Conservation (phyloP, 2,329 filamentous ascomycete species). For the Hansfordia pulvinata region DNA sequence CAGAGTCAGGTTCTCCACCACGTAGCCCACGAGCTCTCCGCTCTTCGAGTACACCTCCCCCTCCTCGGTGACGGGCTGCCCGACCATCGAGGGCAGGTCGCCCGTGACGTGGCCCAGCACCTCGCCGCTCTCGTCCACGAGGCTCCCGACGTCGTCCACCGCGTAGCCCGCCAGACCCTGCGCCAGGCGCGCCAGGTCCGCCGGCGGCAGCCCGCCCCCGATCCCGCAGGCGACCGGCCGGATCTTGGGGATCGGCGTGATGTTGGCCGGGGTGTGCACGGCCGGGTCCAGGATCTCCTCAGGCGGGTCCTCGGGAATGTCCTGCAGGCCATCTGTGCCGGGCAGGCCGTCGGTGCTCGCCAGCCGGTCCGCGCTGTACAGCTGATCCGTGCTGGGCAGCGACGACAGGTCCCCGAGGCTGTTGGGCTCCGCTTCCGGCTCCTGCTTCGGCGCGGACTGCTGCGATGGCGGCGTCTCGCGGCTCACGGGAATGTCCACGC, state of each 20-base stretch:
- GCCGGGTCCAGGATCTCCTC: constrained; percentile 18
- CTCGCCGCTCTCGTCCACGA: constrained; percentile 32
- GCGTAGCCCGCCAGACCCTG: constrained; percentile 29
- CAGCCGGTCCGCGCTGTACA: constrained; percentile 11
- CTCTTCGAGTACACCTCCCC: constrained; percentile 32
- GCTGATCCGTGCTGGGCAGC: constrained; percentile 9
- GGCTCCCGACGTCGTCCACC: constrained; percentile 40
- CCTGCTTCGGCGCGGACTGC: constrained; percentile 1
- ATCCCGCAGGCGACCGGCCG: constrained; percentile 27
- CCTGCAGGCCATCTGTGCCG: constrained; percentile 9
- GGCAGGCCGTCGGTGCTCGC: constrained; percentile 9
- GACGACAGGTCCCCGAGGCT: constrained; percentile 10
- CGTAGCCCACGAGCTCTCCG: constrained; percentile 28
- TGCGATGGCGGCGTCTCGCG: constrained; percentile 3
- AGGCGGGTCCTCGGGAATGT: constrained; percentile 16
- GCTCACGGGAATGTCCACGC: constrained; percentile 17
- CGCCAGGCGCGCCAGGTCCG: constrained; percentile 19
- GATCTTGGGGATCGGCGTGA: constrained; percentile 26
- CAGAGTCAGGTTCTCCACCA: constrained; percentile 24
- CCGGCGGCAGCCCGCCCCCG: constrained; percentile 17
- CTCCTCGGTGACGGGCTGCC: constrained; percentile 26
- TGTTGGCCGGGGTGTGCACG: constrained; percentile 18
- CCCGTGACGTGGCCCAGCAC: constrained; percentile 38
- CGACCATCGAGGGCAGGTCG: constrained; percentile 41
- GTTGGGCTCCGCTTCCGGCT: constrained; percentile 4